A percentile compares a stretch with the other conserved stretches of the same genome.
phyloP scores from a whole-genome alignment of 371 early-diverging fungal species.

The Mortierella sp. region DNA sequence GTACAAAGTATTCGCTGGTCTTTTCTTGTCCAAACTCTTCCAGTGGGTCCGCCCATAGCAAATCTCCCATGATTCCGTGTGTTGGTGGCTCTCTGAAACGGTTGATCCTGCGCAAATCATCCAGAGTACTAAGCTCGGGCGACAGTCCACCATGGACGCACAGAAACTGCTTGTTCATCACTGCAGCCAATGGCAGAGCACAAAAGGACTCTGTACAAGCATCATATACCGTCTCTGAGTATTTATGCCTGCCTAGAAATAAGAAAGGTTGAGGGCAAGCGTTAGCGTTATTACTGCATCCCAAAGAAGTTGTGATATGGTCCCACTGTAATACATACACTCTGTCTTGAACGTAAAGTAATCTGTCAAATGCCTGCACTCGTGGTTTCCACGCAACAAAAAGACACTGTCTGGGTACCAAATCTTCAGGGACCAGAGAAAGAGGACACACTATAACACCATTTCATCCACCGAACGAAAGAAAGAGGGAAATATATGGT shows the following conservation, averaged over 20 bases:
- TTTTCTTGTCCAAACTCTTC: slow-evolving; percentile 96
- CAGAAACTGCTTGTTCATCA: slow-evolving; percentile 97
- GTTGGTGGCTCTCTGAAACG: slow-evolving; percentile 97
- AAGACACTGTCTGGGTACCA: slow-evolving; percentile 94
- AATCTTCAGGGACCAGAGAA: slow-evolving; percentile 91
- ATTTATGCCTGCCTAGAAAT: slow-evolving; percentile 89
- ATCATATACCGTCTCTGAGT: slow-evolving; percentile 94
- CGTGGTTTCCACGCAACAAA: slow-evolving; percentile 98
- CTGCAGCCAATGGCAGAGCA: slow-evolving; percentile 94
- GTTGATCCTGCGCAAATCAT: slow-evolving; percentile 90
- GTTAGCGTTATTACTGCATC: background rate
- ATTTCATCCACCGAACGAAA: background rate
- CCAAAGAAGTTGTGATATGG: background rate
- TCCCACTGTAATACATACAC: slow-evolving; percentile 69
- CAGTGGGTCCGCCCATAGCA: slow-evolving; percentile 98
- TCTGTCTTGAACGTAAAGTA: slow-evolving; percentile 98
- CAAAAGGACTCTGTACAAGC: slow-evolving; percentile 95
- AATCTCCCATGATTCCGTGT: slow-evolving; percentile 96
- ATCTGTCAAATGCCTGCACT: slow-evolving; percentile 97
- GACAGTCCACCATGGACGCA: slow-evolving; percentile 99
- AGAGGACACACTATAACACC: slow-evolving; percentile 85
- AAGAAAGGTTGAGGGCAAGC: background rate
- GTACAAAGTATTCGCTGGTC: slow-evolving; percentile 83
- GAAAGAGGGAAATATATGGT: background rate
- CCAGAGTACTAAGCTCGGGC: slow-evolving; percentile 90